A percentile compares a stretch with the other conserved stretches of the same genome.
phyloP scores from a whole-genome alignment of 495 filamentous ascomycete species.

The Xylaria palmicola region DNA sequence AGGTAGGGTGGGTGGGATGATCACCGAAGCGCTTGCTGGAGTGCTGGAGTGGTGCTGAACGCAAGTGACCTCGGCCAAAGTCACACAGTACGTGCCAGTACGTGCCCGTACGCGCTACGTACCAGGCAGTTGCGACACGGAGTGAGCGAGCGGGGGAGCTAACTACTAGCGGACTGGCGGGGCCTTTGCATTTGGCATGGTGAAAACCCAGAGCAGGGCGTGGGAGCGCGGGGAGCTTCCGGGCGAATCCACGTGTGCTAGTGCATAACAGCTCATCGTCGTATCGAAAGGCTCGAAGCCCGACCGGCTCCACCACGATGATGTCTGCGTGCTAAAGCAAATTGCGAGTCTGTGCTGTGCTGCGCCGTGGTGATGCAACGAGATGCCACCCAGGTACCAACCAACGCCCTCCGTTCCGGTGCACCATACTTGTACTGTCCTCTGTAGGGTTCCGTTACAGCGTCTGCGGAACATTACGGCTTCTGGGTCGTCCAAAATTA shows the following conservation, averaged over 20 bases:
- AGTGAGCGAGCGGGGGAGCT: too few relatives aligned
- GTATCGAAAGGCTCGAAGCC: conserved; percentile 3
- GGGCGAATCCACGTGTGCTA: conserved; percentile 16
- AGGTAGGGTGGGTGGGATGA: not conserved
- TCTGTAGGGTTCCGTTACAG: not conserved
- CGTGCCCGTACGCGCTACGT: too few relatives aligned
- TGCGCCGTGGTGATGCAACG: not conserved
- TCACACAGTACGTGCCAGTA: conserved; percentile 2
- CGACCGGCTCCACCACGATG: not conserved
- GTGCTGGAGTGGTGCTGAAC: too few relatives aligned
- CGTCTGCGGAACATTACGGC: conserved; percentile 6
- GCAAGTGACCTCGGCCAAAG: too few relatives aligned
- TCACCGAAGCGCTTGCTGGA: conserved; percentile 1
- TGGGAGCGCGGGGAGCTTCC: conserved; percentile 18
- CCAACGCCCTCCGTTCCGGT: not conserved
- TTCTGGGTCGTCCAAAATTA: conserved; percentile 5
- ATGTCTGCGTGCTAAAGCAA: conserved; percentile 11
- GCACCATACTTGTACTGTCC: too few relatives aligned
- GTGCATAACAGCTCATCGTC: conserved; percentile 14
- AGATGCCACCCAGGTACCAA: not conserved
- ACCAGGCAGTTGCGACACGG: too few relatives aligned
- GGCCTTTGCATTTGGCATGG: conserved; percentile 8
- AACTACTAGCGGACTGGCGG: not conserved
- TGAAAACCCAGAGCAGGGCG: conserved; percentile 7
- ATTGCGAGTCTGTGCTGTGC: conserved; percentile 5